Evolutionary conservation across 2,329 filamentous ascomycete genomes (phyloP), one percentile per base, ranked within the genome.

Genomic region (Neospermospora avenae): DNA sequence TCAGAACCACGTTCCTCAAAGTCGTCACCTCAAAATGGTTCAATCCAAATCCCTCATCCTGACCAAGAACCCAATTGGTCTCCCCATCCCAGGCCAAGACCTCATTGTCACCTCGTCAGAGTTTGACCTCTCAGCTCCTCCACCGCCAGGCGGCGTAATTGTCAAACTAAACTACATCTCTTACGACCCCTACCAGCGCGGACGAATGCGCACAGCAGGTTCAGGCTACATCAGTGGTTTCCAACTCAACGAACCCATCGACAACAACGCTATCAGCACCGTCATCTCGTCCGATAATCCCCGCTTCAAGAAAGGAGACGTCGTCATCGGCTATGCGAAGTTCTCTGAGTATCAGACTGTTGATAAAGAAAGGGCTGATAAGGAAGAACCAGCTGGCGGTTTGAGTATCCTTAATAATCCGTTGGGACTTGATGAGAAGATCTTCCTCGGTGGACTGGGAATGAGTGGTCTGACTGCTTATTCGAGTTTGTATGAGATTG

Each of bases 121-220:
- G n/a, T 84, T 92, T 64, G 89, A 95, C 72, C 76, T 86, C 66
- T 75, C 83, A 31, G 77, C 81, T 39, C 71, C 81, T 3, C 80
- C 84, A 14, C 81, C 85, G n/a, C 74, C 81, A 54, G 87, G 88
- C 63, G 86, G 90, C 48, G 72, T 95, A 52, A 81, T 85, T 39
- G 74, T 88, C 65, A 83, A 90, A 76, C 82, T 87, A 65, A 83
- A 87, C 69, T 90, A 88, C 73, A 80, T 86, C 65, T 93, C 89
- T 42, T 88, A 88, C 76, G 91, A 96, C 74, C 91, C 91, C 1
- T 96, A 93, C 78, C 84, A 89, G 78, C 88, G 91, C 56, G 88
- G 88, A 62, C 84, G 84, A 67, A 92, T 96, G 88, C 86, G 89
- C 52, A 75, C 80, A 45, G 51, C 53, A 3, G 46, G 46, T 18